Conservation (phyloP, 2,329 filamentous ascomycete species). For the Ramularia endophylla region DNA sequence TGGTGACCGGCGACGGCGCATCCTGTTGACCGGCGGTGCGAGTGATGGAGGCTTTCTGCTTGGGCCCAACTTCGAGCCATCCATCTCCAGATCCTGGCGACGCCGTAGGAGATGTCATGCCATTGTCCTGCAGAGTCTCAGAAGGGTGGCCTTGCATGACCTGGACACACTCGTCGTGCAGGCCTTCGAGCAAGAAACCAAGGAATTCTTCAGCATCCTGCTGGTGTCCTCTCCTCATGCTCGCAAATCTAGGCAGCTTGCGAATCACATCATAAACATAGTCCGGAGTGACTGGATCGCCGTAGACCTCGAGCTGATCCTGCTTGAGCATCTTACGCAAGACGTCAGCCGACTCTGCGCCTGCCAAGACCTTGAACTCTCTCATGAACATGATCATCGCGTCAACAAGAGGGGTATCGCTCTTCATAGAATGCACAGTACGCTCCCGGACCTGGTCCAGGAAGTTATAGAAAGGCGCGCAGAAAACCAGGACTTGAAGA, state of each 20-base stretch:
- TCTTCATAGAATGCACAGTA: conserved; percentile 87
- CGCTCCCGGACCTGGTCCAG: conserved; percentile 79
- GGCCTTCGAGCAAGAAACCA: conserved; percentile 82
- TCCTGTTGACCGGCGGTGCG: conserved; percentile 64
- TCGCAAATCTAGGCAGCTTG: conserved; percentile 77
- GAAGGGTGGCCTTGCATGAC: conserved; percentile 50
- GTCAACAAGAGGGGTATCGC: conserved; percentile 87
- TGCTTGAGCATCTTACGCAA: conserved; percentile 68
- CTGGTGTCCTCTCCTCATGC: conserved; percentile 94
- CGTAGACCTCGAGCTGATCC: conserved; percentile 81
- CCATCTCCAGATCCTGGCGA: conserved; percentile 44
- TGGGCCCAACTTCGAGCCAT: conserved; percentile 94
- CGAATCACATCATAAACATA: conserved; percentile 94
- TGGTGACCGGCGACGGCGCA: conserved; percentile 68
- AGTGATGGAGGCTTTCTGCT: conserved; percentile 80
- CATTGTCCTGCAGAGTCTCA: conserved; percentile 22
- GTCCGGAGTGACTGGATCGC: conserved; percentile 85
- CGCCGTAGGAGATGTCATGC: conserved; percentile 35
- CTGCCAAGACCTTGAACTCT: conserved; percentile 81
- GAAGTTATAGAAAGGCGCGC: conserved; percentile 90
- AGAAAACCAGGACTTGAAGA: conserved; percentile 91
- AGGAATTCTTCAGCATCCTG: conserved; percentile 98
- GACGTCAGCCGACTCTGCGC: conserved; percentile 67
- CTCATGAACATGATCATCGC: conserved; percentile 96
- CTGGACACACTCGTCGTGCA: conserved; percentile 85